Percentiles rank a stretch among this genome's conserved stretches.
These are phyloP conservation scores for Xylona heveae DNA, from an alignment of 495 filamentous ascomycete genomes.

Conservation along the genomic window DNA sequence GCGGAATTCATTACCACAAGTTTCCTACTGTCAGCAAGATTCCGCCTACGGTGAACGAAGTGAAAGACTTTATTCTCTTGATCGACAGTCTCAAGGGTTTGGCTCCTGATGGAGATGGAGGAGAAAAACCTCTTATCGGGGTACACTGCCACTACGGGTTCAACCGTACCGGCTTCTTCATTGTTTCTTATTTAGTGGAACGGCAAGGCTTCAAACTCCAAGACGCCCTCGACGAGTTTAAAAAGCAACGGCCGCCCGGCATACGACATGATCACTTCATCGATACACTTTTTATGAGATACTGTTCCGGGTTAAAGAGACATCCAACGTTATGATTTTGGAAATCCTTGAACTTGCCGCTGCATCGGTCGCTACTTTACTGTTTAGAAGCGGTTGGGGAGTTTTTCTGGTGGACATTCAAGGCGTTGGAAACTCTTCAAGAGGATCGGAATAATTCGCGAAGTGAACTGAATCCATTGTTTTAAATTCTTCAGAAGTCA, in stretches of 20 bases:
- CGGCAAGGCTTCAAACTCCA: slow-evolving; percentile 46
- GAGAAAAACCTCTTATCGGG: slow-evolving; percentile 32
- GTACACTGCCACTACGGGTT: slow-evolving; percentile 95
- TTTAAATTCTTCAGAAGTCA: too few species aligned
- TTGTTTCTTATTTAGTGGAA: slow-evolving; percentile 83
- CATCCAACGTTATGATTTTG: slow-evolving; percentile 28
- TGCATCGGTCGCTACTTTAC: too few species aligned
- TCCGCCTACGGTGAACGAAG: slow-evolving; percentile 57
- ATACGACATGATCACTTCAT: slow-evolving; percentile 82
- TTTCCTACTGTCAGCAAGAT: slow-evolving; percentile 86
- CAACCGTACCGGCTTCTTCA: slow-evolving; percentile 78
- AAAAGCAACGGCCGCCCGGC: slow-evolving; percentile 47
- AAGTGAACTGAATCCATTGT: too few species aligned
- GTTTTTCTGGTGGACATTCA: too few species aligned
- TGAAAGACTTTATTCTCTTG: slow-evolving; percentile 52
- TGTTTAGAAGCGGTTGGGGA: too few species aligned
- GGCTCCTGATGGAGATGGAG: slow-evolving; percentile 17
- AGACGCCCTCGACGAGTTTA: slow-evolving; percentile 67
- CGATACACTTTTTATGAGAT: slow-evolving; percentile 67
- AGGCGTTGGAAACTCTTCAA: too few species aligned
- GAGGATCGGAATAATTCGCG: too few species aligned
- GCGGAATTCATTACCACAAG: slow-evolving; percentile 64
- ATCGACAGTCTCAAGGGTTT: slow-evolving; percentile 39
- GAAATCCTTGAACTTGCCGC: too few species aligned
- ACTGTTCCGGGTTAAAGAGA: slow-evolving; percentile 34